phyloP scores from a whole-genome alignment of 805 yeast genomes.

The Zygoascus tannicola region DNA sequence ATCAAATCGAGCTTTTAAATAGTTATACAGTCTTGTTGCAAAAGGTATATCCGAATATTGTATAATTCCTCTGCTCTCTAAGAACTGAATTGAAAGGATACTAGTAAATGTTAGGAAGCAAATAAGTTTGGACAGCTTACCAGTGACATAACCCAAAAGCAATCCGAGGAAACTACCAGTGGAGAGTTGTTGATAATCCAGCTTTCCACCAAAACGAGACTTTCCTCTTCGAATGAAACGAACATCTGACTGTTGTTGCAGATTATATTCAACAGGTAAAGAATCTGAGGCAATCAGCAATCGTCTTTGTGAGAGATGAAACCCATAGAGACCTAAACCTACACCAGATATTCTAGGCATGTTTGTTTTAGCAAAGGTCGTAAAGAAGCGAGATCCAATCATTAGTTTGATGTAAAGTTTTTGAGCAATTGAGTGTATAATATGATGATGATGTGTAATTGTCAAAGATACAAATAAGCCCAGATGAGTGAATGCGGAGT shows the following conservation, averaged over 20 bases:
- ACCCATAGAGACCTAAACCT: conserved; percentile 1
- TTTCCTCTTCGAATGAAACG: background rate
- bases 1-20: conserved; percentile 12
- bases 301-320: background rate
- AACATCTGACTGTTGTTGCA: background rate
- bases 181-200: conserved; percentile 54
- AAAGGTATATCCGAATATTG: conserved; percentile 15
- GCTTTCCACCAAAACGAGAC: conserved; percentile 20
- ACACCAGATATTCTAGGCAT: background rate
- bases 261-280: background rate
- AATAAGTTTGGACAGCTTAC: conserved; percentile 47
- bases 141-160: conserved; percentile 48
- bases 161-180: conserved; percentile 57
- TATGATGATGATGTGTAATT: too few relatives aligned
- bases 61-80: conserved; percentile 43
- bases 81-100: conserved; percentile 40
- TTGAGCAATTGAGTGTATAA: too few relatives aligned
- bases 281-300: conserved; percentile 1
- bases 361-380: background rate
- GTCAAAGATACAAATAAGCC: too few relatives aligned
- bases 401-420: too few relatives aligned
- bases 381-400: background rate
- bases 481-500: too few relatives aligned
- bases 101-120: conserved; percentile 42
- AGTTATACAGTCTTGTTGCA: conserved; percentile 8